These are phyloP conservation scores for Dendrocalamus sinicus DNA, from an alignment of 176 grass and related monocot genomes.

Conservation along the genomic window DNA sequence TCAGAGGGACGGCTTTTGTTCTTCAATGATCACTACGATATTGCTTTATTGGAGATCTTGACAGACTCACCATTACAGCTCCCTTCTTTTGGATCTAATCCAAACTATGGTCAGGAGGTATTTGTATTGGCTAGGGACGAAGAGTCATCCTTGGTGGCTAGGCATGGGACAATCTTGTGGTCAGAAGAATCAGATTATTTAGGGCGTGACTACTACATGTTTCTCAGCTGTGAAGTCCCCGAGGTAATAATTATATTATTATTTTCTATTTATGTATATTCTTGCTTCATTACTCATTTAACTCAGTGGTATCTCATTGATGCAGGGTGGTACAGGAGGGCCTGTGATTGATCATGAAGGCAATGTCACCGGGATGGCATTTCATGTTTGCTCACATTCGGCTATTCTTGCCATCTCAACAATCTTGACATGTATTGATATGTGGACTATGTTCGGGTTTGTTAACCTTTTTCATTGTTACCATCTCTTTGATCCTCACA, in stretches of 20 bases:
- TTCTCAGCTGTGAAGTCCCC: not conserved
- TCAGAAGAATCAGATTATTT: not conserved
- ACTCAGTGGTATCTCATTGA: not conserved
- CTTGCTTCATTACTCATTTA: not conserved
- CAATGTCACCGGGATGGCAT: not conserved
- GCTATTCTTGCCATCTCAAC: not conserved
- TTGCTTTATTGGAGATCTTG: too few relatives aligned
- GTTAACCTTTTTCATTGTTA: not conserved
- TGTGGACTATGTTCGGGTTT: conserved; percentile 3
- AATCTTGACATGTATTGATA: not conserved
- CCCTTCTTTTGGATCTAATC: too few relatives aligned
- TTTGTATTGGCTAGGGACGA: too few relatives aligned
- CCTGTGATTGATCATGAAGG: not conserved
- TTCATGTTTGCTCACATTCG: fast-evolving
- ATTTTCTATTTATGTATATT: not conserved
- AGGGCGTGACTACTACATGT: not conserved
- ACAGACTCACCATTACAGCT: not conserved
- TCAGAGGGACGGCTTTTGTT: too few relatives aligned
- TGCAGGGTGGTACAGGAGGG: not conserved
- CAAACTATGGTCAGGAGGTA: too few relatives aligned
- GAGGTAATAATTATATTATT: not conserved
- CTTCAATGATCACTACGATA: too few relatives aligned
- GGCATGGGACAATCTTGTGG: not conserved
- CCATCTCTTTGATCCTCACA: too few relatives aligned
- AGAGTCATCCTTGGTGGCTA: not conserved